phyloP scores from a whole-genome alignment of 23 red algal species.

The Agarophyton chilense region DNA sequence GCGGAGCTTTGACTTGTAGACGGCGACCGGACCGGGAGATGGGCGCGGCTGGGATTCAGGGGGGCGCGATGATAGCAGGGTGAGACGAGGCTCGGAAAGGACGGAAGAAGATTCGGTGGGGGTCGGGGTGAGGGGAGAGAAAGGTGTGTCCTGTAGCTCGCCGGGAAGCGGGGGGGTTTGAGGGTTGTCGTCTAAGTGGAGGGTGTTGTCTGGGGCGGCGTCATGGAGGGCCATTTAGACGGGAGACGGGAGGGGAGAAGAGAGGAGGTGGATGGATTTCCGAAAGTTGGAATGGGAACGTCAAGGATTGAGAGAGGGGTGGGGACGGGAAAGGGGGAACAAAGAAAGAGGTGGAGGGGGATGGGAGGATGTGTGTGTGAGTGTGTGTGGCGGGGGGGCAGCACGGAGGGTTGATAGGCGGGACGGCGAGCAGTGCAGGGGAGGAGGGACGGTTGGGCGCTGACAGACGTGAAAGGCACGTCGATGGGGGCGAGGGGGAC shows the following conservation, averaged over 20 bases:
- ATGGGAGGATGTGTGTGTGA: no score
- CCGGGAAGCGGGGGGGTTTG: conserved; percentile 4
- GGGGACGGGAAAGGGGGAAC: no score
- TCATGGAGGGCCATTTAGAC: not conserved
- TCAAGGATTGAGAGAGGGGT: no score
- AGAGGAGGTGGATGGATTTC: not conserved
- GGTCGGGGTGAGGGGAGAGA: not conserved
- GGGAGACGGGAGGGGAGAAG: not conserved
- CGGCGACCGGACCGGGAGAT: not conserved
- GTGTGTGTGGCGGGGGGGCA: not conserved
- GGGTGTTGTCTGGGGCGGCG: not conserved
- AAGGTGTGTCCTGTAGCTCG: not conserved
- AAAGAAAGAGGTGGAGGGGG: not conserved
- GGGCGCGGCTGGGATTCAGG: not conserved
- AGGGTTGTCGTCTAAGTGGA: not conserved
- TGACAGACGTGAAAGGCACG: not conserved
- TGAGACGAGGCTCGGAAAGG: not conserved
- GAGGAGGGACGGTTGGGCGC: not conserved
- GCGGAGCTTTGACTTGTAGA: not conserved
- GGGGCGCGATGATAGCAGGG: not conserved
- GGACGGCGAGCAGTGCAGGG: not conserved
- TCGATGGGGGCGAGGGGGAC: no score
- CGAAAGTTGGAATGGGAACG: no score
- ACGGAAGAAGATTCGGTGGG: conserved; percentile 3
- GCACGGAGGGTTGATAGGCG: not conserved